Conservation (phyloP, 2,329 filamentous ascomycete species). For the Aureobasidium uvarum region DNA sequence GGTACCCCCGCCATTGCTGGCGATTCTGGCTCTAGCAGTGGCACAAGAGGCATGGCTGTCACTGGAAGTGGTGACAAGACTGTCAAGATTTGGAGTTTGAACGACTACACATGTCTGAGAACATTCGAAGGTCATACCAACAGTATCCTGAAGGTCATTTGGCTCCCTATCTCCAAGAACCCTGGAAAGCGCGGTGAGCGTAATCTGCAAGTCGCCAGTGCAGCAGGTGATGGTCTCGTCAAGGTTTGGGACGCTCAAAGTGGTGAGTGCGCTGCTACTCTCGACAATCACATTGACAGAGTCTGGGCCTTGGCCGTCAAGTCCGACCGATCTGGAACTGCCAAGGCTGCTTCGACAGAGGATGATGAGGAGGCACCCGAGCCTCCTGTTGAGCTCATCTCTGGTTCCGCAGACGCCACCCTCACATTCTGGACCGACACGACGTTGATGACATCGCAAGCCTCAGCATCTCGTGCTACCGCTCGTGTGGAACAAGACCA, state of each 20-base stretch:
- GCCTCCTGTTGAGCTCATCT: conserved; percentile 69
- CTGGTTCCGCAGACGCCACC: conserved; percentile 87
- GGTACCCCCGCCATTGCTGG: conserved; percentile 71
- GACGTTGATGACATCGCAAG: conserved; percentile 72
- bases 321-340: conserved; percentile 40
- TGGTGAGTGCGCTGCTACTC: conserved; percentile 80
- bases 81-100: conserved; percentile 88
- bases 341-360: conserved; percentile 21
- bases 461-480: conserved; percentile 69
- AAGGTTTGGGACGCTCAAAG: conserved; percentile 92
- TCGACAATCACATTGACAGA: conserved; percentile 95
- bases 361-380: conserved; percentile 28
- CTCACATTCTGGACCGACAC: conserved; percentile 97
- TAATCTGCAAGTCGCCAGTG: conserved; percentile 73
- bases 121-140: conserved; percentile 97
- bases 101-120: conserved; percentile 86
- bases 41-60: conserved; percentile 74
- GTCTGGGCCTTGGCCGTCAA: conserved; percentile 86
- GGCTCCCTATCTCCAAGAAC: conserved; percentile 61
- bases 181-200: conserved; percentile 48
- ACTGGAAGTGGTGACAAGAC: conserved; percentile 97
- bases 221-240: conserved; percentile 89
- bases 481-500: conserved; percentile 92
- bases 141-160: conserved; percentile 88
- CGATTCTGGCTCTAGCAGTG: conserved; percentile 60